Base-by-base conservation (phyloP, 2,329 filamentous ascomycete species). In the Periglandula ipomoeae region DNA sequence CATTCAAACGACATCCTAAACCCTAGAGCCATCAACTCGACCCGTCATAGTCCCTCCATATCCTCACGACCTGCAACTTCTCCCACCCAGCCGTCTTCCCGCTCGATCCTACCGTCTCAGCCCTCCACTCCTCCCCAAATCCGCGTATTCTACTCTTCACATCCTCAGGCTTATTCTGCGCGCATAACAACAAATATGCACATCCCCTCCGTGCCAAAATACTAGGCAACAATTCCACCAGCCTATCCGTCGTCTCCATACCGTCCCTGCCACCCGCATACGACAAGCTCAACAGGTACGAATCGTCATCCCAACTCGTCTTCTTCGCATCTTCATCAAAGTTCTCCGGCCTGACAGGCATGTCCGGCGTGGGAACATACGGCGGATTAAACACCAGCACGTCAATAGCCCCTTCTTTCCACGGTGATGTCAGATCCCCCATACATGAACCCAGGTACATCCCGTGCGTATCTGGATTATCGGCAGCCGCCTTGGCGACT, bases 321-420 rank as follows among this genome's bases (percentile, higher is more conserved):
- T 19, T 17, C 32, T 47, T 32, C 23, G 55, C 55, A 2, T 59
- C 58, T 2, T 56, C 58, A 2, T 46, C 34, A 37, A 61, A 64
- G 45, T 51, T 57, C 48, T 53, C 59, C 19, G 61, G 75, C 32
- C 77, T 66, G 22, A 67, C 63, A 1, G 91, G 90, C 51, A 94
- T 69, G 37, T 82, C 78, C 23, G 84, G 76, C 2, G 90, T 94
- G 2, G 93, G 93, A 13, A 98, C 93, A 63, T 98, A 98, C 0
- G 93, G 93, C 47, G 93, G 93, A 63, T 98, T 98, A 75, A 97
- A 98, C 24, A 98, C 77, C 53, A 98, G 75, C 10, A 98, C 76
- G 62, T 98, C 93, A 5, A 95, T 76, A 11, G 44, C 50, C 2
- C 74, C 71, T 0, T 70, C 61, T 7, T 76, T 74, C 37, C 94